Conservation (phyloP, 2,329 filamentous ascomycete genomes). For the Alternaria sp. region DNA sequence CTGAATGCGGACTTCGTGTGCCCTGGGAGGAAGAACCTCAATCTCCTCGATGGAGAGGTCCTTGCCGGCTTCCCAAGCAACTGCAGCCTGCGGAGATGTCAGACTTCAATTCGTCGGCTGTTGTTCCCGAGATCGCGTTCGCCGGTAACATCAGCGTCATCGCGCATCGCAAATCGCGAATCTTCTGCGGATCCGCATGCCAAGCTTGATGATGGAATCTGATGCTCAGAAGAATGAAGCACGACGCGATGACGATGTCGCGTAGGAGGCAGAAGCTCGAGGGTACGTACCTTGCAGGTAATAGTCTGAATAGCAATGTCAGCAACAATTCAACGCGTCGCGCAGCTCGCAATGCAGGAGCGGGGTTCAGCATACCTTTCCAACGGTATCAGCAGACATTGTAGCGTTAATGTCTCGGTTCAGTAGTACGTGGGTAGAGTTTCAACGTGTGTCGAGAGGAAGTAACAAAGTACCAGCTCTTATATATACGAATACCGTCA, state of each 20-base stretch:
- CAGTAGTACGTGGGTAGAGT: background rate
- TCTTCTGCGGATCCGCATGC: constrained; percentile 40
- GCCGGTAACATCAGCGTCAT: constrained; percentile 13
- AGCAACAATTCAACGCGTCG: constrained; percentile 5
- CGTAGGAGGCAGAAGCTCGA: constrained; percentile 55
- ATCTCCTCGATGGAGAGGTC: constrained; percentile 88
- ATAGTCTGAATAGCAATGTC: constrained; percentile 69
- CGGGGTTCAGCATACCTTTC: constrained; percentile 49
- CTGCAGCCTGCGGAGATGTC: constrained; percentile 69
- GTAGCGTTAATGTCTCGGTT: constrained; percentile 20
- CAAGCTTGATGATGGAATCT: constrained; percentile 18
- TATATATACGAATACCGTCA: constrained; percentile 1
- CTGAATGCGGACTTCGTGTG: constrained; percentile 95
- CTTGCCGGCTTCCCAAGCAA: constrained; percentile 96
- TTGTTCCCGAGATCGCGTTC: background rate
- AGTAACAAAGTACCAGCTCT: constrained; percentile 6
- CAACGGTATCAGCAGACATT: constrained; percentile 63
- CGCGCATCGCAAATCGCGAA: background rate
- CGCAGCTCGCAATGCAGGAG: background rate
- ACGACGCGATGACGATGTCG: background rate
- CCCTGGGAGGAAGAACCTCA: constrained; percentile 86
- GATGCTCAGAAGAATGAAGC: background rate
- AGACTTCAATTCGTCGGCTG: constrained; percentile 13
- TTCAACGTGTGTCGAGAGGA: constrained; percentile 22
- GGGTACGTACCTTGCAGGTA: constrained; percentile 83